Conservation (phyloP, 805 yeast species). For the Schizosaccharomyces osmophilus region DNA sequence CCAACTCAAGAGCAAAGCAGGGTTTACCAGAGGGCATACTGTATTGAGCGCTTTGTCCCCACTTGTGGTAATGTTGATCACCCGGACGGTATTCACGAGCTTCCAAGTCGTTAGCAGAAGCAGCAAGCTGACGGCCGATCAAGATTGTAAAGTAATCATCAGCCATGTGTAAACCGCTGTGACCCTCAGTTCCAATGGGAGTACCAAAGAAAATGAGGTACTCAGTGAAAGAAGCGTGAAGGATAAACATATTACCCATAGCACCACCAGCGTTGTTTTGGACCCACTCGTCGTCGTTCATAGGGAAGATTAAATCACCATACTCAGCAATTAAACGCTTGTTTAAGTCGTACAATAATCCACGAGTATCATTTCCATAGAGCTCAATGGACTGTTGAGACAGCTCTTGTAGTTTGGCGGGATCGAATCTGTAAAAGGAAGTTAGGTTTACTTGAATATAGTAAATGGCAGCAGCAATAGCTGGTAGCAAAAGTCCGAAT, state of each 20-base stretch:
- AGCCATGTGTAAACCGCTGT: constrained; percentile 87
- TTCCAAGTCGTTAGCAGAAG: neutral
- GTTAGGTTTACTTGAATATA: neutral
- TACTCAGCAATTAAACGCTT: constrained; percentile 34
- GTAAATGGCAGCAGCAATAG: neutral
- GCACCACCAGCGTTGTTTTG: constrained; percentile 97
- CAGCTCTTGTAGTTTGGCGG: constrained; percentile 30
- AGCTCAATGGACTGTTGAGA: constrained; percentile 26
- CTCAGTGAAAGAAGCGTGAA: constrained; percentile 86
- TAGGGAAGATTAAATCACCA: constrained; percentile 49
- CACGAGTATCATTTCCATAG: constrained; percentile 24
- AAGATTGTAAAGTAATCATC: constrained; percentile 88
- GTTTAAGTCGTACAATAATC: constrained; percentile 37
- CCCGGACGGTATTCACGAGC: constrained; percentile 50
- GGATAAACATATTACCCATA: constrained; percentile 73
- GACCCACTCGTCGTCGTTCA: constrained; percentile 68
- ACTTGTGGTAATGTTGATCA: constrained; percentile 51
- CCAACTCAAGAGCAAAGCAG: constrained; percentile 74
- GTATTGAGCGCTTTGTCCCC: constrained; percentile 64
- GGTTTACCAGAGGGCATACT: constrained; percentile 43
- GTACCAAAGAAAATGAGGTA: constrained; percentile 83
- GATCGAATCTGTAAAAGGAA: constrained; percentile 41
- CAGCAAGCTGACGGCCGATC: constrained; percentile 53
- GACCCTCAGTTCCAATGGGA: constrained; percentile 89
- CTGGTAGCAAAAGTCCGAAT: neutral